phyloP scores from a whole-genome alignment of 1,284 basidiomycete species.

The Cryptococcus sp. region DNA sequence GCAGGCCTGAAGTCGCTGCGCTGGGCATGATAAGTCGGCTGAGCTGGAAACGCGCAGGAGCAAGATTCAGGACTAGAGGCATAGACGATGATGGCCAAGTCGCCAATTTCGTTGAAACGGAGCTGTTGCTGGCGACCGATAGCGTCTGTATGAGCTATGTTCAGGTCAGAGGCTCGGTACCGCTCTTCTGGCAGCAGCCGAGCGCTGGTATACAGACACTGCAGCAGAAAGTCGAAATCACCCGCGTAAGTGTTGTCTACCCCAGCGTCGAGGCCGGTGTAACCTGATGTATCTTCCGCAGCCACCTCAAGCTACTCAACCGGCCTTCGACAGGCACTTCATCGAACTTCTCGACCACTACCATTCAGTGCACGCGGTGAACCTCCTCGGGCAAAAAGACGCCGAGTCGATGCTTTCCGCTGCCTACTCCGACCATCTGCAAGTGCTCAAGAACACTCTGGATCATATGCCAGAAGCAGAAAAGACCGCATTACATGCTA shows the following conservation, averaged over 20 bases:
- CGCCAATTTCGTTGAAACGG: slow-evolving; percentile 98
- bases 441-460: slow-evolving; percentile 56
- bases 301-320: slow-evolving; percentile 87
- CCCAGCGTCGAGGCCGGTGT: too few relatives aligned
- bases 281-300: slow-evolving; percentile 54
- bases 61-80: slow-evolving; percentile 94
- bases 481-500: slow-evolving; percentile 31
- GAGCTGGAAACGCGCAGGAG: slow-evolving; percentile 93
- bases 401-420: slow-evolving; percentile 82
- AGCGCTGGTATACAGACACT: slow-evolving; percentile 74
- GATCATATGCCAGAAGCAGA: slow-evolving; percentile 62
- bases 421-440: slow-evolving; percentile 78
- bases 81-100: slow-evolving; percentile 97
- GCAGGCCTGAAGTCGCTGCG: slow-evolving; percentile 51
- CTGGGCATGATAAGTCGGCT: slow-evolving; percentile 81
- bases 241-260: slow-evolving; percentile 32
- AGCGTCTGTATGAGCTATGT: slow-evolving; percentile 84
- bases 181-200: slow-evolving; percentile 98
- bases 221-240: slow-evolving; percentile 87
- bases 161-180: slow-evolving; percentile 91
- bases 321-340: slow-evolving; percentile 94
- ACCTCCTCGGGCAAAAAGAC: slow-evolving; percentile 85
- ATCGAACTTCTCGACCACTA: slow-evolving; percentile 81
- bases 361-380: slow-evolving; percentile 76
- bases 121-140: slow-evolving; percentile 82